These are phyloP conservation scores for Przewalskia tangutica DNA, from an alignment of 257 asterid species.

Conservation along the genomic window DNA sequence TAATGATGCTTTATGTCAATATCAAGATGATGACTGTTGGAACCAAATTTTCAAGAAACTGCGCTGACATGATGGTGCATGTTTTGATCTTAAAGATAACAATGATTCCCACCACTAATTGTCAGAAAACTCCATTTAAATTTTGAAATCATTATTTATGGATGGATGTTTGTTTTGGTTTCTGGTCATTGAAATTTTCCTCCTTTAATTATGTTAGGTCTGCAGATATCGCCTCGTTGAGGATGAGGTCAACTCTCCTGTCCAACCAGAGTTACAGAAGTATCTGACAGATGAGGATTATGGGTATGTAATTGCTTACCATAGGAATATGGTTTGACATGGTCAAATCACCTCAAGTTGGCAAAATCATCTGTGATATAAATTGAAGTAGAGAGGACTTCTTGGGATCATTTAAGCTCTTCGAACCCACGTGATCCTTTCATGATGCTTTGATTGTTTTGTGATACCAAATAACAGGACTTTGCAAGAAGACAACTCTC, in stretches of 20 bases:
- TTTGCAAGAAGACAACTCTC: constrained; percentile 12
- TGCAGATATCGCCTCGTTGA: constrained; percentile 80
- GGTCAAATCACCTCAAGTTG: neutral
- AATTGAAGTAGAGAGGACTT: constrained; percentile 5
- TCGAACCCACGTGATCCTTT: constrained; percentile 4
- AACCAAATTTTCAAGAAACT: neutral
- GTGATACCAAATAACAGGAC: constrained; percentile 12
- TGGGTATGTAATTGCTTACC: constrained; percentile 34
- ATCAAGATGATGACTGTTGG: neutral
- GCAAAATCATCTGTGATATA: constrained; percentile 1
- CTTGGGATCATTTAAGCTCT: constrained; percentile 2
- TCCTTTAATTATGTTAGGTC: constrained; percentile 33
- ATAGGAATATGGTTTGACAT: neutral
- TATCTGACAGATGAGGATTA: constrained; percentile 77
- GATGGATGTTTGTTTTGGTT: constrained; percentile 3
- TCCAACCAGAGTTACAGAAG: constrained; percentile 72
- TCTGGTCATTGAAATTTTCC: neutral
- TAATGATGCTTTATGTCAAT: neutral
- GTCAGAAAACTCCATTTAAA: neutral
- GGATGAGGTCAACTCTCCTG: constrained; percentile 76
- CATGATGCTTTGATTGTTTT: constrained; percentile 11
- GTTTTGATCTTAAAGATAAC: neutral
- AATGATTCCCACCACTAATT: neutral
- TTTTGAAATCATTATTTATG: neutral
- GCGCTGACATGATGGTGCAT: neutral